Evolutionary conservation across 2,329 filamentous ascomycete genomes (phyloP).

Genomic region (Xylaria arbuscula): DNA sequence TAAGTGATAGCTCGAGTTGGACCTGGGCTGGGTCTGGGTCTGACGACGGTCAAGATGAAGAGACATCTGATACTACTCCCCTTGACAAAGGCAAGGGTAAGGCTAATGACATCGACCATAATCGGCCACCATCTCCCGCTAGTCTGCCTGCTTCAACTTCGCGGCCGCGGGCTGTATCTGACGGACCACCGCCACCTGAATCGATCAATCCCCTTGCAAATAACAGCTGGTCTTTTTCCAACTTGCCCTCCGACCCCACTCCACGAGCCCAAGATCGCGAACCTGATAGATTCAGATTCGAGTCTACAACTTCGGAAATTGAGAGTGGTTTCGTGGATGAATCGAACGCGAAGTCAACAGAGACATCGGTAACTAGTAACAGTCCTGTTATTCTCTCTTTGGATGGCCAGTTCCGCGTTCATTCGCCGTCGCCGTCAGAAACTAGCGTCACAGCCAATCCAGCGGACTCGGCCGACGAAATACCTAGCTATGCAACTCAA

Average conservation of each 20-base stretch:
- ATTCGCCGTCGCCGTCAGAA: constrained; percentile 18
- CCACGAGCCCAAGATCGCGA: constrained; percentile 12
- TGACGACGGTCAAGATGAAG: constrained; percentile 42
- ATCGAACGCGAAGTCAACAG: constrained; percentile 10
- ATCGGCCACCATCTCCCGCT: constrained; percentile 18
- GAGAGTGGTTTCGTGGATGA: neutral
- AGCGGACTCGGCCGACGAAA: neutral
- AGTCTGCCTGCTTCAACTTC: constrained; percentile 28
- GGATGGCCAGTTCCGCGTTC: neutral
- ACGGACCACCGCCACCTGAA: constrained; percentile 61
- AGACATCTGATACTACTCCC: constrained; percentile 22
- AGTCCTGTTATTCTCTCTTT: neutral
- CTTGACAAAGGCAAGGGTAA: constrained; percentile 43
- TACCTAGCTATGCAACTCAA: neutral
- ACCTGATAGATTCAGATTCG: neutral
- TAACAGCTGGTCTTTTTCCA: constrained; percentile 69
- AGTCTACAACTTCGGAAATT: neutral
- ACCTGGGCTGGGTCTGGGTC: constrained; percentile 46
- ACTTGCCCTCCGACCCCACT: constrained; percentile 22
- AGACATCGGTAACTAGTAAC: constrained; percentile 14
- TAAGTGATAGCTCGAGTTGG: constrained; percentile 47
- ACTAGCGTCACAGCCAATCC: neutral
- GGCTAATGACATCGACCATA: constrained; percentile 8
- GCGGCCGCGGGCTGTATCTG: constrained; percentile 66
- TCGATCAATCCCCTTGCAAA: constrained; percentile 65